Base-by-base conservation (phyloP, 495 filamentous ascomycete genomes). In the Clohesyomyces aquaticus region DNA sequence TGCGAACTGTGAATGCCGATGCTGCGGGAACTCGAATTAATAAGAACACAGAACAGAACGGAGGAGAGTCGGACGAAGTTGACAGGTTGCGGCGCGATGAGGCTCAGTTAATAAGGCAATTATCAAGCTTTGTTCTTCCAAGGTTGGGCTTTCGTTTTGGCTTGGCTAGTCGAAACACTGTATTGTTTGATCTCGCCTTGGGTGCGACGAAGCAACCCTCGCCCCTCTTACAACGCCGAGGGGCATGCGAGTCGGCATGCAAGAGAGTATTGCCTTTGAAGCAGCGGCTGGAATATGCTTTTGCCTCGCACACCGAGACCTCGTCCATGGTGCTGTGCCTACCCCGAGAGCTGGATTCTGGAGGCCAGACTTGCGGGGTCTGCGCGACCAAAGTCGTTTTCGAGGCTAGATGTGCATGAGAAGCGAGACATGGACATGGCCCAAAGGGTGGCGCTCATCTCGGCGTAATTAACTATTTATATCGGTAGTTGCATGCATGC, bases 101-200 rank as follows among this genome's bases (percentile, higher is more conserved):
- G 6, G 14, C 6, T 38, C 14, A 38, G 6, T 14, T 38, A 38
- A 6, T 38, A 6, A 38, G 32, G 6, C 6, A 6, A 14, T 6
- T 14, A 14, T 14, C 32, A 14, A 48, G n/a, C n/a, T 6, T 8
- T 18, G n/a, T 48, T 8, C 45, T 8, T 4, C 18, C 6, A 48
- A 6, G n/a, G 4, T 18, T 6, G 18, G 22, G 6, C n/a, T 48
- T 48, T 48, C 6, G n/a, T 18, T 48, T 48, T 48, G 45, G 22
- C 45, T 48, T 48, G 45, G 45, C 45, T 23, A 48, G n/a, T 18
- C n/a, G 45, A 48, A 48, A 48, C 45, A 18, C 22, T 6, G 22
- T 9, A n/a, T 4, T 6, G 45, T 48, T 48, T 48, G 45, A 48
- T 18, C 45, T 19, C 45, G 4, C 22, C 18, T 48, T 23, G 4